phyloP scores from a whole-genome alignment of 768 basidiomycete species.

The Kwoniella pini region DNA sequence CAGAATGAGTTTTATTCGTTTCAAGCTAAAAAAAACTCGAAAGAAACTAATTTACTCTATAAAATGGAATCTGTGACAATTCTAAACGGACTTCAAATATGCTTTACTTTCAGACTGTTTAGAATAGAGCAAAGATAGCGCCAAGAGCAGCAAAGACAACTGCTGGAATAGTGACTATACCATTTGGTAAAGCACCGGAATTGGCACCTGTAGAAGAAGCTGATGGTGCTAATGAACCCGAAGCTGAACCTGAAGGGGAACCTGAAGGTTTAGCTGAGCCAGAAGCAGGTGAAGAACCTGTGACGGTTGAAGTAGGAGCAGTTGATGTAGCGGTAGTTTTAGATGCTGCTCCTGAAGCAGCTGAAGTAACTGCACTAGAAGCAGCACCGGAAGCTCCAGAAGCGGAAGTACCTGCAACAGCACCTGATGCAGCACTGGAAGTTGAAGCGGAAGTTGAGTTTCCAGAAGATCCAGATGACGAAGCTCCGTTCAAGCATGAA shows the following conservation, averaged over 20 bases:
- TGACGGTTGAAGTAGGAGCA: slow-evolving; percentile 5
- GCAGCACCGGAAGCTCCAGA: not conserved
- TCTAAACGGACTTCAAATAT: not conserved
- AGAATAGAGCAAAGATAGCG: slow-evolving; percentile 37
- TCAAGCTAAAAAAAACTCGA: no score
- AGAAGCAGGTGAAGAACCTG: slow-evolving; percentile 1
- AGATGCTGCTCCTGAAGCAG: not conserved
- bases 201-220: slow-evolving; percentile 14
- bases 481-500: slow-evolving; percentile 29
- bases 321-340: slow-evolving; percentile 1
- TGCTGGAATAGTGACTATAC: slow-evolving; percentile 26
- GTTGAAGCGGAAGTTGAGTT: slow-evolving; percentile 2
- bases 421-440: slow-evolving; percentile 4
- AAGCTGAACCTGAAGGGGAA: slow-evolving; percentile 4
- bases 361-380: slow-evolving; percentile 1
- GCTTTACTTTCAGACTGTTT: slow-evolving; percentile 7
- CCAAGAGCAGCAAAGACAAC: slow-evolving; percentile 33
- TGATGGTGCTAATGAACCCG: slow-evolving; percentile 5
- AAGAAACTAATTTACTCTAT: no score
- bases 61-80: not conserved
- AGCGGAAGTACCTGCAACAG: not conserved
- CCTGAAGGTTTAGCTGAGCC: slow-evolving; percentile 1
- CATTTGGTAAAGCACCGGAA: slow-evolving; percentile 16
- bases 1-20: no score
- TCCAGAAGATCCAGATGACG: slow-evolving; percentile 4